Conservation (phyloP, 2,329 filamentous ascomycete species). For the Trichoderma sp. region DNA sequence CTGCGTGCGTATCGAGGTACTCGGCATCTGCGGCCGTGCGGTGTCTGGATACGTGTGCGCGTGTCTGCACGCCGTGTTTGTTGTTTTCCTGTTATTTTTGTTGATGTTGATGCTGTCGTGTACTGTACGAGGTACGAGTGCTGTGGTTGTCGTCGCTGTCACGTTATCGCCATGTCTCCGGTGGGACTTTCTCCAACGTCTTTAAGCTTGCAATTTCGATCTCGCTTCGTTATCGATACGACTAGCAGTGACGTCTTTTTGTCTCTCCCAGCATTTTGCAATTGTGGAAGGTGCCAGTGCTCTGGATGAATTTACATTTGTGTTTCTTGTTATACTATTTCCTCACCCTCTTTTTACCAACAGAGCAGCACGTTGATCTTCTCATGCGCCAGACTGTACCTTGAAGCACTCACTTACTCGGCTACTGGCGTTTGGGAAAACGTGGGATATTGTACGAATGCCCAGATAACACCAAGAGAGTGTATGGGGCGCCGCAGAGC, state of each 20-base stretch:
- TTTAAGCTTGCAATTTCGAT: constrained; percentile 2
- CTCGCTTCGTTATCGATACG: constrained; percentile 22
- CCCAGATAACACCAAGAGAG: not conserved
- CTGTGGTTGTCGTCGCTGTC: constrained; percentile 8
- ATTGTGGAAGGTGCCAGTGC: not conserved
- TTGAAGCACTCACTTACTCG: not conserved
- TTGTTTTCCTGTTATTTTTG: not conserved
- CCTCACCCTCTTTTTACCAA: not conserved
- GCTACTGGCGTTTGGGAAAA: constrained; percentile 7
- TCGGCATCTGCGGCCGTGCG: constrained; percentile 10
- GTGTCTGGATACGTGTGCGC: constrained; percentile 8
- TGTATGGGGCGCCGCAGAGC: not conserved
- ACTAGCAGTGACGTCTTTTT: not conserved
- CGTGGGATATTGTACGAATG: not conserved
- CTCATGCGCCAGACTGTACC: not conserved
- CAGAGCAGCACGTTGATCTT: not conserved
- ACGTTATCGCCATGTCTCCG: constrained; percentile 2
- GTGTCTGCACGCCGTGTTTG: constrained; percentile 6
- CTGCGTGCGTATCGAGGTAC: constrained; percentile 2
- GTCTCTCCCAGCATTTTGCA: not conserved
- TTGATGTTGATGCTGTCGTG: not conserved
- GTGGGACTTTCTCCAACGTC: constrained; percentile 7
- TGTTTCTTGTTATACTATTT: not conserved
- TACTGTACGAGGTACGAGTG: not conserved
- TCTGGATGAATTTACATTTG: not conserved